These are phyloP conservation scores for Drechslerella stenobrocha DNA, from an alignment of 2,329 filamentous ascomycete species.

Conservation along the genomic window DNA sequence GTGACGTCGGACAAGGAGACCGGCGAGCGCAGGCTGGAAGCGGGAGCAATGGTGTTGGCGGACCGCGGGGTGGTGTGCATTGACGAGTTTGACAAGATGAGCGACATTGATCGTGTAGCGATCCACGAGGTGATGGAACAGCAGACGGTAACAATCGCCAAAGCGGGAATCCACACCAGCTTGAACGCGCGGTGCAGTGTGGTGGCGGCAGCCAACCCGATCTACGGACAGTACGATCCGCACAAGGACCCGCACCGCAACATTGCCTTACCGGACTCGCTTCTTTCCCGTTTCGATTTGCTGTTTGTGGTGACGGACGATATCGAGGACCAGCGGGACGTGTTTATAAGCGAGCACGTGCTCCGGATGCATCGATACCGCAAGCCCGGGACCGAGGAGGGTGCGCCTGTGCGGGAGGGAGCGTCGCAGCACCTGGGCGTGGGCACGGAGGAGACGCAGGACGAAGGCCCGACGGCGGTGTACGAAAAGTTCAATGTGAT, in stretches of 20 bases:
- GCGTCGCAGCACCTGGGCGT: constrained; percentile 81
- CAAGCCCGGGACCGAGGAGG: constrained; percentile 88
- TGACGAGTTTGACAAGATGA: constrained; percentile 99
- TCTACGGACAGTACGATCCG: constrained; percentile 96
- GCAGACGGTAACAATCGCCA: constrained; percentile 97
- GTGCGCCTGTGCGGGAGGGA: constrained; percentile 88
- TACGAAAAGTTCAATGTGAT: constrained; percentile 96
- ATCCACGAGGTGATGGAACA: constrained; percentile 99
- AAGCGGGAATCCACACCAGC: constrained; percentile 96
- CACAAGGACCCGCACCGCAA: constrained; percentile 99
- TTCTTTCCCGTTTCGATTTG: constrained; percentile 97
- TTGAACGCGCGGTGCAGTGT: constrained; percentile 96
- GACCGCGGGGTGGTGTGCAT: constrained; percentile 98
- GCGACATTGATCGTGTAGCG: constrained; percentile 92
- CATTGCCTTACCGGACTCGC: constrained; percentile 92
- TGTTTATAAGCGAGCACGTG: constrained; percentile 92
- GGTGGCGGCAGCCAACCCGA: constrained; percentile 92
- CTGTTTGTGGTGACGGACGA: constrained; percentile 97
- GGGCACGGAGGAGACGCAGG: constrained; percentile 74
- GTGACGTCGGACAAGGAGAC: constrained; percentile 98
- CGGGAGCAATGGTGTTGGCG: constrained; percentile 97
- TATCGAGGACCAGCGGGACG: constrained; percentile 89
- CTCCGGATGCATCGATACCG: constrained; percentile 96
- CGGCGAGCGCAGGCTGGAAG: constrained; percentile 88
- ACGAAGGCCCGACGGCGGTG: constrained; percentile 77